Evolutionary conservation across 2,329 filamentous ascomycete species (phyloP).

Genomic region (Aspergillus tubingensis): DNA sequence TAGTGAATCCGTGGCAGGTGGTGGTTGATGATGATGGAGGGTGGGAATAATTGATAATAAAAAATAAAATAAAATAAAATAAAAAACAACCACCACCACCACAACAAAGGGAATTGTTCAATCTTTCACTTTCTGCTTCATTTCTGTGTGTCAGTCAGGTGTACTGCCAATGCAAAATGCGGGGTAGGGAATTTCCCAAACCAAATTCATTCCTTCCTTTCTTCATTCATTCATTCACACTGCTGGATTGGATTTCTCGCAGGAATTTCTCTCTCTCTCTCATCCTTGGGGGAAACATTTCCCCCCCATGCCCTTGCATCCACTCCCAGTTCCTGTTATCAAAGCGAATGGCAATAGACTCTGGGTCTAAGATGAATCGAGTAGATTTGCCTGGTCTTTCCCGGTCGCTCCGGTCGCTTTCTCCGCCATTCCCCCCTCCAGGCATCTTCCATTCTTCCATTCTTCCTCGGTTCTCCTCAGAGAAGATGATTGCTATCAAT

Average conservation of each 20-base stretch:
- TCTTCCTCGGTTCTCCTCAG: too few relatives aligned
- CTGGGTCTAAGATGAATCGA: too few relatives aligned
- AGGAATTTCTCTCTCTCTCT: too few relatives aligned
- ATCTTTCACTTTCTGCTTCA: neutral
- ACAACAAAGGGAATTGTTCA: neutral
- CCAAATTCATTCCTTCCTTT: neutral
- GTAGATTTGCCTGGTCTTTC: too few relatives aligned
- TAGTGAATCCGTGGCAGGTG: neutral
- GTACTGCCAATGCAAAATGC: slow-evolving; percentile 22
- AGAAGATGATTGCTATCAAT: too few relatives aligned
- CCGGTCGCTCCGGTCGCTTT: too few relatives aligned
- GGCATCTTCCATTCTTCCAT: neutral
- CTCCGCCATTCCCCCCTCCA: neutral
- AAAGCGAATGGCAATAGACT: too few relatives aligned
- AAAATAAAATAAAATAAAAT: neutral
- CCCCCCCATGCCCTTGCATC: too few relatives aligned
- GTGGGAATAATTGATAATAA: neutral
- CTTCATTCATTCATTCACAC: neutral
- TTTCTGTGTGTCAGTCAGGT: neutral
- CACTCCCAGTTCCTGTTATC: too few relatives aligned
- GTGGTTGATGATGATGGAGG: neutral
- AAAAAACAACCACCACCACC: too few relatives aligned
- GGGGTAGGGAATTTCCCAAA: slow-evolving; percentile 25
- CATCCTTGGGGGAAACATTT: too few relatives aligned
- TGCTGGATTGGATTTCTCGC: too few relatives aligned